Evolutionary conservation across 2,329 filamentous ascomycete species (phyloP).

Genomic region (Corniculantispora saksenae): DNA sequence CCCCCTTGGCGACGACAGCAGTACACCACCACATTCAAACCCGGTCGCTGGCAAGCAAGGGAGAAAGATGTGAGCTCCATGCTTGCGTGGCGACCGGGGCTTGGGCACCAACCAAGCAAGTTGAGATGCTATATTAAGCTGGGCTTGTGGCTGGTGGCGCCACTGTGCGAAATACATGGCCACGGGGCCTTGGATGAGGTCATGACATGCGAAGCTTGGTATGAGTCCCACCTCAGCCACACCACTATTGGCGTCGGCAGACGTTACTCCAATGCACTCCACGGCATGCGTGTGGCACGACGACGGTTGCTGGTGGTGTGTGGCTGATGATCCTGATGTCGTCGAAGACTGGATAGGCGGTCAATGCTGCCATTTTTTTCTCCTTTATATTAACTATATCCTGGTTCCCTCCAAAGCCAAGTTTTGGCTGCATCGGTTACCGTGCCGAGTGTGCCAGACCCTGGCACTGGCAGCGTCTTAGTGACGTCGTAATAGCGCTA

Average conservation of each 20-base stretch:
- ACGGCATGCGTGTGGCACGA: background rate
- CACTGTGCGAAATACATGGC: slow-evolving; percentile 12
- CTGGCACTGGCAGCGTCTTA: background rate
- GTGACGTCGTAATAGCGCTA: slow-evolving; percentile 11
- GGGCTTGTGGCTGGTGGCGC: slow-evolving; percentile 3
- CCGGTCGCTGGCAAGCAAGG: background rate
- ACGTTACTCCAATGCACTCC: background rate
- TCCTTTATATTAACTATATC: background rate
- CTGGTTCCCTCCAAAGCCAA: background rate
- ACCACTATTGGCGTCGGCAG: slow-evolving; percentile 1
- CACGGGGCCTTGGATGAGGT: slow-evolving; percentile 19
- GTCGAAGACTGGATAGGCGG: background rate
- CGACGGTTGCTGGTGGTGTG: background rate
- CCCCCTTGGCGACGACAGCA: background rate
- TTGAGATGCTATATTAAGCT: slow-evolving; percentile 15
- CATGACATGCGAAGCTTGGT: slow-evolving; percentile 6
- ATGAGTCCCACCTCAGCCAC: slow-evolving; percentile 9
- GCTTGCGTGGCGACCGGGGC: slow-evolving; percentile 17
- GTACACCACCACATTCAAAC: slow-evolving; percentile 1
- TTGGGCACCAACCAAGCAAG: slow-evolving; percentile 11
- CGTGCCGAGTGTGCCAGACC: slow-evolving; percentile 8
- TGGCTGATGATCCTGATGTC: slow-evolving; percentile 5
- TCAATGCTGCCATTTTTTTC: background rate
- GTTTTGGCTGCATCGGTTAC: slow-evolving; percentile 10
- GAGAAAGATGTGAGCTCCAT: background rate